Conservation (phyloP, 2,329 filamentous ascomycete species). For the Hypoxylon sp. region DNA sequence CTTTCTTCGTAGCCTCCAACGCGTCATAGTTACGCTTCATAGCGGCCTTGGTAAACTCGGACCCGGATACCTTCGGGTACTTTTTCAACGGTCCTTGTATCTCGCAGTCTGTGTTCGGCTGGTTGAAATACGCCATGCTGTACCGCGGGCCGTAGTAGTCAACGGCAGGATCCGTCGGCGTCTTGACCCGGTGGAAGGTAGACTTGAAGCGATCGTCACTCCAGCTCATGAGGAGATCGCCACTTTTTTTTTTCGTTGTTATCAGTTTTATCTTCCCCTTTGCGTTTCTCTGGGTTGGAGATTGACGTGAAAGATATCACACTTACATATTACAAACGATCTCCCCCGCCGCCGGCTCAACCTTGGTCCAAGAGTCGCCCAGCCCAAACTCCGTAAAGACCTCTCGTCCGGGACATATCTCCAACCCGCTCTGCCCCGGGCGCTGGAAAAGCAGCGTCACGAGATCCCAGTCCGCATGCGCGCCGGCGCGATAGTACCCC, state of each 20-base stretch:
- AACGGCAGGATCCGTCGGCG: slow-evolving; percentile 60
- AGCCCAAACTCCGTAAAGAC: slow-evolving; percentile 65
- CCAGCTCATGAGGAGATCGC: slow-evolving; percentile 73
- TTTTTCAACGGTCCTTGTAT: slow-evolving; percentile 70
- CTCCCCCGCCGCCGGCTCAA: slow-evolving; percentile 61
- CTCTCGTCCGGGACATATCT: slow-evolving; percentile 71
- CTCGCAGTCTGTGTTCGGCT: slow-evolving; percentile 64
- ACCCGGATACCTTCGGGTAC: slow-evolving; percentile 67
- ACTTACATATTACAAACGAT: slow-evolving; percentile 68
- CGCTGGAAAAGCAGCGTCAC: slow-evolving; percentile 70
- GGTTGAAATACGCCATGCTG: slow-evolving; percentile 73
- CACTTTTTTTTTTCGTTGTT: slow-evolving; percentile 46
- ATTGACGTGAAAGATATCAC: too few relatives aligned
- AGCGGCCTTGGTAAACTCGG: slow-evolving; percentile 65
- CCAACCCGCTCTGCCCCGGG: slow-evolving; percentile 66
- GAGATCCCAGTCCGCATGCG: slow-evolving; percentile 71
- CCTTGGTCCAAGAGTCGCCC: slow-evolving; percentile 69
- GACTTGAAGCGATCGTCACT: slow-evolving; percentile 73
- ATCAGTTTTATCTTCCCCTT: too few relatives aligned
- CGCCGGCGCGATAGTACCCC: slow-evolving; percentile 67
- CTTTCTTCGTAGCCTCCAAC: slow-evolving; percentile 59
- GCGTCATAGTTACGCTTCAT: slow-evolving; percentile 65
- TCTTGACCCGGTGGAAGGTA: slow-evolving; percentile 71
- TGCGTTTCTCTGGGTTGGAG: too few relatives aligned
- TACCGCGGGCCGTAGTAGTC: slow-evolving; percentile 68